Base-by-base conservation (phyloP, 495 filamentous ascomycete species). In the Penicillium diatomitis region DNA sequence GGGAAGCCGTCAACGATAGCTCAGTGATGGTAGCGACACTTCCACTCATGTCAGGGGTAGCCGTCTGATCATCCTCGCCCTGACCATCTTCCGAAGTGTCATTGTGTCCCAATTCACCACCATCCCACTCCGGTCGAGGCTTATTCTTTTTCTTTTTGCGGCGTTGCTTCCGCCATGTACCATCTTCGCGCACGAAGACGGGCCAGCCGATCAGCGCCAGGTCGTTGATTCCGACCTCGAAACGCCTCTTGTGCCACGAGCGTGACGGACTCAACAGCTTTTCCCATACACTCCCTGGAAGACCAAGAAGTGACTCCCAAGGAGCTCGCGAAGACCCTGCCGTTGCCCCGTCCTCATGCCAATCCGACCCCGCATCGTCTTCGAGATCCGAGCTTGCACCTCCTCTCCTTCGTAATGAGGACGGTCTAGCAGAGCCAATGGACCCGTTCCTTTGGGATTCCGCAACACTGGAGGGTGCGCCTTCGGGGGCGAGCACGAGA, bases 191-290 rank as follows among this genome's bases (percentile, higher is more conserved):
- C 37, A 92, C 83, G 62, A 90, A 91, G 35, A 95, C 80, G 10
- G 92, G 92, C 69, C 86, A 87, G 3, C 90, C 87, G 6, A 96
- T 75, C 60, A 92, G 95, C 39, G 84, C 81, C 41, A 92, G 67
- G 49, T 87, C 86, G 57, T 96, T 89, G 4, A 97, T 72, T 3
- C 83, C 84, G 43, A 96, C 72, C 61, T 96, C 89, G 60, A 96
- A 96, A 10, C 83, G 81, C 51, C 80, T 80, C 70, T 92, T 91
- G 60, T 95, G 87, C 68, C 83, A 90, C n/a, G 81, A 79, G 42
- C 78, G 70, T 45, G 80, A 78, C 8, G 92, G 92, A 36, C 84
- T 88, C 46, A 98, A 67, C 38, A 98, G 66, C 53, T 85, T 91
- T 59, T 89, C 87, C 57, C 96, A 81, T 31, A 87, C 85, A 45